Base-by-base conservation (phyloP, 1,284 basidiomycete species). In the Sanguinoderma infundibulare region DNA sequence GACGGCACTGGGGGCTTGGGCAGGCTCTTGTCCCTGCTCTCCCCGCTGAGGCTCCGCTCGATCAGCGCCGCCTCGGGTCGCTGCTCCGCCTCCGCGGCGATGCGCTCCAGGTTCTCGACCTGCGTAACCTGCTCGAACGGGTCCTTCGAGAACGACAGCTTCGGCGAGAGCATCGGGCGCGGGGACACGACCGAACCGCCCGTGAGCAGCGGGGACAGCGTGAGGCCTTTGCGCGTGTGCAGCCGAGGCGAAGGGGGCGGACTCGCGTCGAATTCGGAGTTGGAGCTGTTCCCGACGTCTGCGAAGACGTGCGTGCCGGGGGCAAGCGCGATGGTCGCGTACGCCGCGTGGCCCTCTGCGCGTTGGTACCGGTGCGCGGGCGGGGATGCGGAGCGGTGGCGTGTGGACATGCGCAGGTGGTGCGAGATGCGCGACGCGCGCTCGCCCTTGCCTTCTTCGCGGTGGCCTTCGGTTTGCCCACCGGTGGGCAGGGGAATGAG, bases 51-150 rank as follows among this genome's bases (percentile, higher is more conserved):
- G 49, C 39, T 52, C 38, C 57, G 63, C 3, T 57, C 35, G 40
- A 55, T 50, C 1, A 65, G 47, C 0, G 53, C 64, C 7, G 68
- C 57, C 4, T 63, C 63, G 20, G 17, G 17, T 5, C 38, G 66
- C 5, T 72, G 78, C 2, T 83, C 83, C 59, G 81, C 81, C 35
- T 24, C 22, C 15, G 84, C 87, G 0, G 87, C 90, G 77, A 92
- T 84, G 69, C 82, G 80, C 73, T 92, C 90, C 52, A 92, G 77
- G 60, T 80, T 77, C 61, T 83, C 83, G 8, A 92, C 88, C 24
- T 83, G 77, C 1, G 77, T 76, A 1, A 74, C 74, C 35, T 75
- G 69, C 55, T 70, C 70, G 64, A 79, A 65, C n/a, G 78, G 72
- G 59, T 79, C 77, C 4, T 72, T 70, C 2, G 77, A 73, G 63